A percentile compares a stretch with the other conserved stretches of the same genome.
Conservation (phyloP, 2,329 filamentous ascomycete genomes). For the Phaeosphaeriaceae sp. region DNA sequence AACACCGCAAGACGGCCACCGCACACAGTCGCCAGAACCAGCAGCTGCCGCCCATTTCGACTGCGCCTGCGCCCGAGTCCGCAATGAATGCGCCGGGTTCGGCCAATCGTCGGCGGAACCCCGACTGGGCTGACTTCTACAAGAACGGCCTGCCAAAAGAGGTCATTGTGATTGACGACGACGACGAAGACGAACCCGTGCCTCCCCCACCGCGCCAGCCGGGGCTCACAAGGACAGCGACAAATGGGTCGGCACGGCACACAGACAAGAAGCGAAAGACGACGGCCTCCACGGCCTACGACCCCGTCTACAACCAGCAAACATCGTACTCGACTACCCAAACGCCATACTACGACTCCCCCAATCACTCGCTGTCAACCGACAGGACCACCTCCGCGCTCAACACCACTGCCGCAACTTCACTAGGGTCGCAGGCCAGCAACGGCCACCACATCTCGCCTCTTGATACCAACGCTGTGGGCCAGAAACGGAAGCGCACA, state of each 20-base stretch:
- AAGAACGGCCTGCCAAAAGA: conserved; percentile 56
- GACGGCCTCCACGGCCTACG: conserved; percentile 66
- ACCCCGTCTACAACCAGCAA: conserved; percentile 75
- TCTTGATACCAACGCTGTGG: conserved; percentile 68
- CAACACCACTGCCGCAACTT: conserved; percentile 89
- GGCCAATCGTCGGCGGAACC: conserved; percentile 35
- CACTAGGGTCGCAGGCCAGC: conserved; percentile 72
- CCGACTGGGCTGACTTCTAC: conserved; percentile 53
- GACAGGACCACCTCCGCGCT: conserved; percentile 82
- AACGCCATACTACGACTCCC: conserved; percentile 72
- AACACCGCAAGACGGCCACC: conserved; percentile 47
- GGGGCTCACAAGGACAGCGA: conserved; percentile 28
- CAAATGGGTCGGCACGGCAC: conserved; percentile 60
- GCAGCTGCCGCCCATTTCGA: conserved; percentile 39
- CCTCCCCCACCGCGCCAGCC: conserved; percentile 30
- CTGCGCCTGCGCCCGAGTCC: conserved; percentile 34
- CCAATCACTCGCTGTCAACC: conserved; percentile 77
- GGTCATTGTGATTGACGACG: conserved; percentile 61
- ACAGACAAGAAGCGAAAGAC: conserved; percentile 79
- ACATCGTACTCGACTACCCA: conserved; percentile 76
- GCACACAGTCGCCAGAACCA: conserved; percentile 39
- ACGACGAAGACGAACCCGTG: conserved; percentile 45
- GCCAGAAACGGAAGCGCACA: conserved; percentile 90
- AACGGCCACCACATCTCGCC: conserved; percentile 66
- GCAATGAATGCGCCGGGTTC: conserved; percentile 19